Evolutionary conservation across 192 early-diverging fungal genomes (phyloP), one percentile per base, ranked within the genome.

Genomic region (Pecoramyces ruminantium): DNA sequence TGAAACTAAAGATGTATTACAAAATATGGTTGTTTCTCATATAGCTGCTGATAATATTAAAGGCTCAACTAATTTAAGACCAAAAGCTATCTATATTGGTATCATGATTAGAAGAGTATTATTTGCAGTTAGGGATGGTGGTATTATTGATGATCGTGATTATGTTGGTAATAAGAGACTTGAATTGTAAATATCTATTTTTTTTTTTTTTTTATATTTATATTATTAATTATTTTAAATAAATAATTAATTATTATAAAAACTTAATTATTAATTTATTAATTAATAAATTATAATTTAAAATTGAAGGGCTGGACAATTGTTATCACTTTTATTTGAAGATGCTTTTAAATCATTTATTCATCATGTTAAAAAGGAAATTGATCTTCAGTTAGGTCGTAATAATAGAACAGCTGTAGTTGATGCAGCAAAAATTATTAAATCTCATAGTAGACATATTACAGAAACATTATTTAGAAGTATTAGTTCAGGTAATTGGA

Each of bases 401-500:
- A 90, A 93, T 28, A 96, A 96, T 82, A 88, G 95, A 77, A 93
- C 95, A 0, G 89, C 91, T 30, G 93, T 93, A 82, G 96, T 96
- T 84, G 97, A 99, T 84, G 94, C 94, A 12, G 79, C 80, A 11
- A 85, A 84, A 18, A 81, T 86, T 77, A 84, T 91, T 39, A 39
- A 86, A 78, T 86, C 91, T 81, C 93, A 93, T 79, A 90, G 92
- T 81, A 92, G 94, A 82, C 85, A 91, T 79, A 98, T 99, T 85
- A 97, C 96, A 0, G 92, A 94, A 77, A 96, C 96, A 4, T 92
- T 99, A 51, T 93, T 94, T 30, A 88, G 96, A 6, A 92, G 96
- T 78, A 99, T 99, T 80, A 96, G 95, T 5, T 95, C 97, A 12
- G 97, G 97, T 29, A 99, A 99, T 84, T 99, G 97, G 97, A 93